phyloP scores from a whole-genome alignment of 192 early-diverging fungal genomes.

The Ambispora gerdemannii region DNA sequence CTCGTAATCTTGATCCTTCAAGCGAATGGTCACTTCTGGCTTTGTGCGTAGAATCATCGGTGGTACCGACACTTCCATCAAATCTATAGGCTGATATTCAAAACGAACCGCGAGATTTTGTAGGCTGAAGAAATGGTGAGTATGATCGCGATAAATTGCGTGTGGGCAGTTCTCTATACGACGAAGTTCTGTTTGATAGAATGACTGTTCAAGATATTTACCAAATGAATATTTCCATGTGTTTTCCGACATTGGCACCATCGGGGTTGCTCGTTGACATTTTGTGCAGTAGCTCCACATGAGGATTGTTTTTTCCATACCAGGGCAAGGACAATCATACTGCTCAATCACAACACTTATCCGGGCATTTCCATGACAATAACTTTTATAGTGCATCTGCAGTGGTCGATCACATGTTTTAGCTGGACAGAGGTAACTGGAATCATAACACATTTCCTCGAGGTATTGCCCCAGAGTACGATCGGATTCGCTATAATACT shows the following conservation, averaged over 20 bases:
- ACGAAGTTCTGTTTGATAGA: constrained; percentile 74
- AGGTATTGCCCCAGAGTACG: constrained; percentile 86
- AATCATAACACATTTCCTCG: constrained; percentile 74
- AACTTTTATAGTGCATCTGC: constrained; percentile 78
- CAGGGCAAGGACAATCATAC: constrained; percentile 52
- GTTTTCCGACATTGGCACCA: constrained; percentile 76
- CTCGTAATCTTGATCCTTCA: constrained; percentile 75
- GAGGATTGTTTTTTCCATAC: constrained; percentile 70
- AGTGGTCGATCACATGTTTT: constrained; percentile 75
- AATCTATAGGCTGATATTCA: constrained; percentile 66
- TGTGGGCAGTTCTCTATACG: constrained; percentile 77
- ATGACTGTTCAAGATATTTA: constrained; percentile 90
- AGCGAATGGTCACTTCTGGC: constrained; percentile 57
- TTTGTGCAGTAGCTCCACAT: constrained; percentile 89
- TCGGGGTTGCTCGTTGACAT: constrained; percentile 69
- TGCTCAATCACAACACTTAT: constrained; percentile 74
- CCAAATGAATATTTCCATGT: constrained; percentile 96
- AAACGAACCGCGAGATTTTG: constrained; percentile 77
- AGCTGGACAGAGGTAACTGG: constrained; percentile 61
- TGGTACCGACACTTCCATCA: constrained; percentile 72
- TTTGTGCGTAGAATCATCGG: constrained; percentile 62
- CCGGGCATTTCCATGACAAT: constrained; percentile 78
- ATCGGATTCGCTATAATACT: constrained; percentile 81
- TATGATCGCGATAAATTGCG: constrained; percentile 76
- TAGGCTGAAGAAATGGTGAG: constrained; percentile 80